phyloP scores from a whole-genome alignment of 2,329 filamentous ascomycete species.

The Ophiostoma montium region DNA sequence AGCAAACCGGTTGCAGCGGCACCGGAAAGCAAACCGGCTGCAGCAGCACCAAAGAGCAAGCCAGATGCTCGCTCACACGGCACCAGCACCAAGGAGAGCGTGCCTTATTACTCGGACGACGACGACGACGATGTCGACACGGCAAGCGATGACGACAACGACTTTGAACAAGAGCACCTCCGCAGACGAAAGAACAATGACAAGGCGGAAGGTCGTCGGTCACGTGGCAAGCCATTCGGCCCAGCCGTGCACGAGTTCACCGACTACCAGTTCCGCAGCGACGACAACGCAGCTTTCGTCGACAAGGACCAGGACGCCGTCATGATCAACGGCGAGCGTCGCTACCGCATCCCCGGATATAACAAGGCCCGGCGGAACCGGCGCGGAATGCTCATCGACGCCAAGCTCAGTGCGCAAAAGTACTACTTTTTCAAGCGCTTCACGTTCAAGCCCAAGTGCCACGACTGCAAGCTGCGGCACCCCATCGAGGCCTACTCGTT shows the following conservation, averaged over 20 bases:
- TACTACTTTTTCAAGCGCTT: conserved; percentile 3
- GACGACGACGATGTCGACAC: too few species aligned
- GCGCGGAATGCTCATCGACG: background rate
- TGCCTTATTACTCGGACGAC: too few species aligned
- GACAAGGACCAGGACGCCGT: background rate
- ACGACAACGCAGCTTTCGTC: background rate
- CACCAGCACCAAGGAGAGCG: too few species aligned
- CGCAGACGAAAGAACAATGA: too few species aligned
- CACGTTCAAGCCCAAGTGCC: background rate
- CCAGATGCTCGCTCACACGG: too few species aligned
- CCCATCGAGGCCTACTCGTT: conserved; percentile 1
- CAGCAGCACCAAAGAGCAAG: too few species aligned
- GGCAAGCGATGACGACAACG: too few species aligned
- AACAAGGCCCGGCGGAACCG: background rate
- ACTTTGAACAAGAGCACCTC: too few species aligned
- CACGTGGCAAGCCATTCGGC: too few species aligned
- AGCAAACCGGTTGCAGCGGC: too few species aligned
- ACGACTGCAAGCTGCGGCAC: conserved; percentile 1
- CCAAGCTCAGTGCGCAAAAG: background rate
- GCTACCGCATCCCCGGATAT: background rate
- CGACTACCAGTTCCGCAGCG: background rate
- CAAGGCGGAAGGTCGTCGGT: too few species aligned
- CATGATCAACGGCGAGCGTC: conserved; percentile 3
- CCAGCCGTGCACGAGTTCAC: background rate
- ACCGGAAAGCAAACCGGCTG: too few species aligned